Evolutionary conservation across 768 basidiomycete species (phyloP).

Genomic region (Tricholoma saponaceum): DNA sequence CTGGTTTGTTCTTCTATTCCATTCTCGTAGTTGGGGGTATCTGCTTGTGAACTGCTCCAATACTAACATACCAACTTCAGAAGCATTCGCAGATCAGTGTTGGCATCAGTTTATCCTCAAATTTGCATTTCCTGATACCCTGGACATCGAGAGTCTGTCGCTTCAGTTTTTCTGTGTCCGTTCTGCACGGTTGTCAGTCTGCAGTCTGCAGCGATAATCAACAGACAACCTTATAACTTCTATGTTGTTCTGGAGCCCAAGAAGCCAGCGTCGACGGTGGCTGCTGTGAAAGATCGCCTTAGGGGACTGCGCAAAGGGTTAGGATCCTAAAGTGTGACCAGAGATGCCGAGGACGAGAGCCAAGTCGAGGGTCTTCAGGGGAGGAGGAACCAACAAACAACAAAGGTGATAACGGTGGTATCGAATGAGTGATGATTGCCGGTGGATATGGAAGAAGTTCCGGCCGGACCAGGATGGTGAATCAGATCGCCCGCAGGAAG

Average conservation of each 20-base stretch:
- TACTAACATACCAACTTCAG: slow-evolving; percentile 21
- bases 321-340: slow-evolving; percentile 84
- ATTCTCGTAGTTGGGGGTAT: no score
- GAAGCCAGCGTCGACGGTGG: slow-evolving; percentile 52
- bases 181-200: slow-evolving; percentile 43
- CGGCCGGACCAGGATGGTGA: slow-evolving; percentile 52
- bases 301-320: slow-evolving; percentile 77
- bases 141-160: slow-evolving; percentile 51
- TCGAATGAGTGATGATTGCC: slow-evolving; percentile 93
- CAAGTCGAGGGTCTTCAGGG: slow-evolving; percentile 92
- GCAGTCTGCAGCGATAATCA: slow-evolving; percentile 13
- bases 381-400: slow-evolving; percentile 46
- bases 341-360: slow-evolving; percentile 93
- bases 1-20: no score
- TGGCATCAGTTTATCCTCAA: slow-evolving; percentile 30
- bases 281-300: slow-evolving; percentile 50
- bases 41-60: no score
- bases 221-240: slow-evolving; percentile 55
- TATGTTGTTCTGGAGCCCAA: slow-evolving; percentile 66
- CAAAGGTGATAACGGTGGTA: slow-evolving; percentile 65
- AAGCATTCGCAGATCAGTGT: slow-evolving; percentile 25
- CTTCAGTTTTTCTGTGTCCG: slow-evolving; percentile 48
- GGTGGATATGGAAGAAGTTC: slow-evolving; percentile 83
- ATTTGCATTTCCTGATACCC: slow-evolving; percentile 30
- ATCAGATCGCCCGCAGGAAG: no score